Base-by-base conservation (phyloP, 2,329 filamentous ascomycete species). In the Penicillium sp. region DNA sequence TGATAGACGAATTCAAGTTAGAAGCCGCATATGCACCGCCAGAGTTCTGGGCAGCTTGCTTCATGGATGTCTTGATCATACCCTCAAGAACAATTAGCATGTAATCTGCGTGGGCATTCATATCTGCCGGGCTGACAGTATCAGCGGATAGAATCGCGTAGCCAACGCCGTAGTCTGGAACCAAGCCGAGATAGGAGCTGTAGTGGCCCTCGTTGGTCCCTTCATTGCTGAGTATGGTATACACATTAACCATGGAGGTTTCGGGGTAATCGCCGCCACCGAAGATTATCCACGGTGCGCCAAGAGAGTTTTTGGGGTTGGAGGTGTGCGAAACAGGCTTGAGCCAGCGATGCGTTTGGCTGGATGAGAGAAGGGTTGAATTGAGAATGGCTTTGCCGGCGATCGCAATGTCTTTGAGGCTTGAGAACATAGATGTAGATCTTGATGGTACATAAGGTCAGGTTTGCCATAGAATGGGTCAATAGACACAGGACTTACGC, bases 261-360 rank as follows among this genome's bases (percentile, higher is more conserved):
- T 65, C 38, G 5, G 62, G 65, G 35, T 69, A 69, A 9, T 63
- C 37, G 19, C 59, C 59, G n/a, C 45, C 51, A 17, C 64, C 65
- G 61, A 69, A 77, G 50, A 81, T 80, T 56, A 79, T 75, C 76
- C 77, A 81, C 2, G 37, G 37, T 17, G 66, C 65, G 13, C 80
- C 79, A 15, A 78, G 63, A 3, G 77, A 73, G 58, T 74, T 75
- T 3, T 69, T 61, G 0, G 74, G 63, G 6, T 69, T 71, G 1
- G 74, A 73, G 2, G 77, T 80, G 65, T 78, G 76, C 1, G 78
- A 65, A 6, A 73, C 73, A 0, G 79, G 79, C 59, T 80, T 79
- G 45, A 82, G 66, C 79, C 79, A 82, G 50, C 70, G 73, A 10
- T 75, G 71, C 17, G 78, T 81, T 44, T 73, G 68, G 19, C 72